phyloP scores from a whole-genome alignment of 1,284 basidiomycete genomes.

The Chalciporus sp. region DNA sequence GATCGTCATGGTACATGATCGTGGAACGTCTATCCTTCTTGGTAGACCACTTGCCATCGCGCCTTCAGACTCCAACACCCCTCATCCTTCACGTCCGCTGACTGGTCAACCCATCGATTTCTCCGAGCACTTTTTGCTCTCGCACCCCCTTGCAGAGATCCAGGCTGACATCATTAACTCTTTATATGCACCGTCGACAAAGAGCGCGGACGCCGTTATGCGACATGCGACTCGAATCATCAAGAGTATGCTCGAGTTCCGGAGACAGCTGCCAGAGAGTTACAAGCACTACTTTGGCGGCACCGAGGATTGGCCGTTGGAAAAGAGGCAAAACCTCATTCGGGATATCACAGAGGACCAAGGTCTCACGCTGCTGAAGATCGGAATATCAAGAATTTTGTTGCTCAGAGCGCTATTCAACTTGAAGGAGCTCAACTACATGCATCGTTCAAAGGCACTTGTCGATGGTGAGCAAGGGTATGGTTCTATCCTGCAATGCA shows the following conservation, averaged over 20 bases:
- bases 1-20: slow-evolving; percentile 80
- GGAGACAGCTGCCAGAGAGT: slow-evolving; percentile 62
- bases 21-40: slow-evolving; percentile 80
- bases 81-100: slow-evolving; percentile 58
- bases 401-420: slow-evolving; percentile 76
- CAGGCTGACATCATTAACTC: slow-evolving; percentile 86
- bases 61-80: slow-evolving; percentile 76
- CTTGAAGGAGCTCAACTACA: slow-evolving; percentile 65
- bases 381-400: slow-evolving; percentile 77
- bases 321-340: slow-evolving; percentile 65
- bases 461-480: slow-evolving; percentile 59
- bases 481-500: not conserved
- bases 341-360: slow-evolving; percentile 75
- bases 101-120: slow-evolving; percentile 42
- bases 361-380: slow-evolving; percentile 76
- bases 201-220: slow-evolving; percentile 68
- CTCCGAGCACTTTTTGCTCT: slow-evolving; percentile 74
- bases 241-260: slow-evolving; percentile 69
- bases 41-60: slow-evolving; percentile 81
- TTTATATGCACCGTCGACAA: slow-evolving; percentile 70
- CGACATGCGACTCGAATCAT: slow-evolving; percentile 75
- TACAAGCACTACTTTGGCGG: slow-evolving; percentile 75
- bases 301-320: slow-evolving; percentile 68
- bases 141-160: slow-evolving; percentile 72
- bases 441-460: slow-evolving; percentile 65